A percentile compares a stretch with the other conserved stretches of the same genome.
Evolutionary conservation across 352 stramenopile genomes (phyloP).

Genomic region (Phytophthora aleatoria): DNA sequence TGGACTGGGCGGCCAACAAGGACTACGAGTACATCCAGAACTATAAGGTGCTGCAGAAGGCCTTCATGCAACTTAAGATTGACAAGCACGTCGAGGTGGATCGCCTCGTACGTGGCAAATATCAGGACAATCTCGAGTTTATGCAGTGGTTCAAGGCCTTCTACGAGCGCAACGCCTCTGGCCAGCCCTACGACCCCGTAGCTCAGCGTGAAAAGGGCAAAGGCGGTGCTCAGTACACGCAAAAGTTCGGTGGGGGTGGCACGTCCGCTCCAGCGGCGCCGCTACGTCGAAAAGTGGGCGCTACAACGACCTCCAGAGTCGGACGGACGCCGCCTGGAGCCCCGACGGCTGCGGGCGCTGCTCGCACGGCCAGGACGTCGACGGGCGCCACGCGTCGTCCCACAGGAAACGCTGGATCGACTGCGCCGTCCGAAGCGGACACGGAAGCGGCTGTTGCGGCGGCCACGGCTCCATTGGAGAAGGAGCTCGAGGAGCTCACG

Average conservation of each 20-base stretch:
- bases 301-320: slow-evolving; percentile 33
- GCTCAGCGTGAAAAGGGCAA: slow-evolving; percentile 94
- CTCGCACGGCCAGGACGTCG: slow-evolving; percentile 22
- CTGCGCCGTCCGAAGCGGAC: slow-evolving; percentile 23
- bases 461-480: slow-evolving; percentile 56
- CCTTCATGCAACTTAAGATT: slow-evolving; percentile 96
- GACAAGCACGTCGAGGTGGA: slow-evolving; percentile 98
- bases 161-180: slow-evolving; percentile 88
- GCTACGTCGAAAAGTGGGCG: slow-evolving; percentile 49
- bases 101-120: slow-evolving; percentile 98
- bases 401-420: slow-evolving; percentile 27
- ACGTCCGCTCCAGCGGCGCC: slow-evolving; percentile 27
- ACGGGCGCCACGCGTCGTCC: slow-evolving; percentile 42
- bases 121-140: slow-evolving; percentile 99
- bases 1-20: slow-evolving; percentile 97
- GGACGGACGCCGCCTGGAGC: slow-evolving; percentile 55
- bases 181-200: slow-evolving; percentile 93
- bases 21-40: slow-evolving; percentile 99
- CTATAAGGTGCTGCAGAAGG: slow-evolving; percentile 99
- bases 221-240: slow-evolving; percentile 84
- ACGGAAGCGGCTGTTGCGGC: slow-evolving; percentile 37
- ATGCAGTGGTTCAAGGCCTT: slow-evolving; percentile 99
- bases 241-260: slow-evolving; percentile 59
- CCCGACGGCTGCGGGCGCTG: slow-evolving; percentile 28
- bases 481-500: slow-evolving; percentile 78